Evolutionary conservation across 805 yeast species (phyloP).

Genomic region (Henningerozyma blattae): DNA sequence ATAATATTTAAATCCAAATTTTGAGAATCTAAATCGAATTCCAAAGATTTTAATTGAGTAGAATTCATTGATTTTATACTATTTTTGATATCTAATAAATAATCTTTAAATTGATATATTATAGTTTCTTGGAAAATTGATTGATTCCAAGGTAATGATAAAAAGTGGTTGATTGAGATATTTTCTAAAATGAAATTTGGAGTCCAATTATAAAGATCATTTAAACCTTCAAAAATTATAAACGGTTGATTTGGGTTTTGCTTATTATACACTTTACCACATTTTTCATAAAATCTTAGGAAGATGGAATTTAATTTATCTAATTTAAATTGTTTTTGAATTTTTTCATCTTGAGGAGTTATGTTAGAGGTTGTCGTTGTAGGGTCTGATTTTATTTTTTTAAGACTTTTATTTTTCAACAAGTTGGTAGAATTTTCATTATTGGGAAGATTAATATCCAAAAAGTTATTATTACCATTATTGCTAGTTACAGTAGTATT

Average conservation of each 20-base stretch:
- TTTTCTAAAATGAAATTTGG: conserved; percentile 5
- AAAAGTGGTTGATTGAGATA: conserved; percentile 6
- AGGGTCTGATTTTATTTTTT: background rate
- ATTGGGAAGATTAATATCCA: background rate
- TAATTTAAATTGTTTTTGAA: conserved; percentile 5
- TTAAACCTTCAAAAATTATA: conserved; percentile 14
- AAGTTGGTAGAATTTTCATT: background rate
- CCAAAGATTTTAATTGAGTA: conserved; percentile 5
- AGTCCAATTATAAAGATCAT: conserved; percentile 14
- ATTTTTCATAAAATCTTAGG: conserved; percentile 4
- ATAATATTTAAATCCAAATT: conserved; percentile 3
- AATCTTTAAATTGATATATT: conserved; percentile 2
- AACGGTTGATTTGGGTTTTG: conserved; percentile 4
- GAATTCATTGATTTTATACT: conserved; percentile 2
- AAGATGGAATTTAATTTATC: conserved; percentile 7
- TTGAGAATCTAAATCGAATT: conserved; percentile 4
- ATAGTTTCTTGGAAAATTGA: conserved; percentile 8
- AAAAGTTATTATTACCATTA: background rate
- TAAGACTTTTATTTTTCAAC: background rate
- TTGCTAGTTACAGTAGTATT: conserved; percentile 1
- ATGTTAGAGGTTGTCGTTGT: too few species aligned
- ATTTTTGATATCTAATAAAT: conserved; percentile 3
- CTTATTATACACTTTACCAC: background rate
- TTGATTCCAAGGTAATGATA: conserved; percentile 15
- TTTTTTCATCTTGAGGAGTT: conserved; percentile 5